Evolutionary conservation across 2,329 filamentous ascomycete genomes (phyloP), one percentile per base, ranked within the genome.

Genomic region (Botrytis tulipae): DNA sequence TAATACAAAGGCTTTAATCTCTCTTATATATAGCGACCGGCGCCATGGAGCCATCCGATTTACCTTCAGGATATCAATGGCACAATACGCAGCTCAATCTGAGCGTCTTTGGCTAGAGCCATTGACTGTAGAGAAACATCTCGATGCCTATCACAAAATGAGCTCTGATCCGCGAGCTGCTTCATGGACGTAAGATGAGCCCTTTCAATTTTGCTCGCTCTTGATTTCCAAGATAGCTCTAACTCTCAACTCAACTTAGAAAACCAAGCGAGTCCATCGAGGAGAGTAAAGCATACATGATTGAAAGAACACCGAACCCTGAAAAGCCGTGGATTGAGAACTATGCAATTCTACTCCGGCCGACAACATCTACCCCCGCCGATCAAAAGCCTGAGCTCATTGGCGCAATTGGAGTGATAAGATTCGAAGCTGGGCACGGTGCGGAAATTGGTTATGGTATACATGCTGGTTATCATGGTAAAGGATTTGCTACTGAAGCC

Each of bases 331-430:
- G 73, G 70, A 75, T 74, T n/a, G 75, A 76, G 35, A 73, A 74
- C 10, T 78, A 75, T 46, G 78, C 77, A n/a, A 76, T 79, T 54
- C 25, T 78, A 12, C 70, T 78, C 22, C 75, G 72, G 8, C 62
- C 70, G 10, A 61, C 29, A 37, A n/a, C 9, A 29, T 42, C 69
- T 25, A 25, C 69, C 16, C 48, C 70, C 2, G 29, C 32, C 18
- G n/a, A 51, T 7, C 18, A 70, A 32, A 61, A 72, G 37, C 60
- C 73, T 25, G 75, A 60, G 57, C 73, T 77, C 68, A 76, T 76
- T n/a, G 75, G 76, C 2, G 35, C 74, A 3, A 42, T 77, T 9
- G 76, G 76, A 4, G 66, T 72, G 32, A 73, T 72, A 42, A 70
- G 74, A 42, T 69, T 75, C 32, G 71, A 72, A n/a, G 70, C 70